Conservation (phyloP, 192 early-diverging fungal genomes). For the Coemansia umbellata region DNA sequence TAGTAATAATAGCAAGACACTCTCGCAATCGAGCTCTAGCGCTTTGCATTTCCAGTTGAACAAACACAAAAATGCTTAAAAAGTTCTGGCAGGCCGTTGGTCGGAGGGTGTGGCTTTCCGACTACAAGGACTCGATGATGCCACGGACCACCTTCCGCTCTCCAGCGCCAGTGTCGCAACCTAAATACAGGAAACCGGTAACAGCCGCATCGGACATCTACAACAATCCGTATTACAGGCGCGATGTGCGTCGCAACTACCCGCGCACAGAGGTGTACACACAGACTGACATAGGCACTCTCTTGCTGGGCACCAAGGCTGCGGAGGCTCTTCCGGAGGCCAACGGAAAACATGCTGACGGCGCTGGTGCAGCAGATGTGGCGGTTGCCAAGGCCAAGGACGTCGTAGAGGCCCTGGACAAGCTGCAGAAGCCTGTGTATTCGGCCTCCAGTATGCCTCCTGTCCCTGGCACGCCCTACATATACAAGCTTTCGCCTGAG, state of each 20-base stretch:
- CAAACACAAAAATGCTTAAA: constrained; percentile 44
- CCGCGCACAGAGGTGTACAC: constrained; percentile 82
- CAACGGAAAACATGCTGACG: background rate
- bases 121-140: constrained; percentile 65
- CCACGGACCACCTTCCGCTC: constrained; percentile 64
- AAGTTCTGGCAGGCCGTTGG: constrained; percentile 49
- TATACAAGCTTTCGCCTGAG: constrained; percentile 50
- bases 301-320: constrained; percentile 41
- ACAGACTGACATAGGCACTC: constrained; percentile 67
- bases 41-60: too few relatives aligned
- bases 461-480: constrained; percentile 46
- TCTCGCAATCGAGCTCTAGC: background rate
- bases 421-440: constrained; percentile 52
- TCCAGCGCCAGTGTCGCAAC: constrained; percentile 57
- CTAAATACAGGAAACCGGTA: constrained; percentile 54
- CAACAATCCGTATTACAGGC: constrained; percentile 87
- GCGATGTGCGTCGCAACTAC: constrained; percentile 88
- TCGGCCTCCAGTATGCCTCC: constrained; percentile 56
- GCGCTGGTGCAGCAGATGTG: constrained; percentile 4
- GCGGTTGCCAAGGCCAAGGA: constrained; percentile 29
- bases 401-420: constrained; percentile 52
- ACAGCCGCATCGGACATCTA: constrained; percentile 63
- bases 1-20: background rate
- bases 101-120: constrained; percentile 44
- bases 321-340: constrained; percentile 14